Base-by-base conservation (phyloP, 2,329 filamentous ascomycete genomes). In the Pyrenophora teres region DNA sequence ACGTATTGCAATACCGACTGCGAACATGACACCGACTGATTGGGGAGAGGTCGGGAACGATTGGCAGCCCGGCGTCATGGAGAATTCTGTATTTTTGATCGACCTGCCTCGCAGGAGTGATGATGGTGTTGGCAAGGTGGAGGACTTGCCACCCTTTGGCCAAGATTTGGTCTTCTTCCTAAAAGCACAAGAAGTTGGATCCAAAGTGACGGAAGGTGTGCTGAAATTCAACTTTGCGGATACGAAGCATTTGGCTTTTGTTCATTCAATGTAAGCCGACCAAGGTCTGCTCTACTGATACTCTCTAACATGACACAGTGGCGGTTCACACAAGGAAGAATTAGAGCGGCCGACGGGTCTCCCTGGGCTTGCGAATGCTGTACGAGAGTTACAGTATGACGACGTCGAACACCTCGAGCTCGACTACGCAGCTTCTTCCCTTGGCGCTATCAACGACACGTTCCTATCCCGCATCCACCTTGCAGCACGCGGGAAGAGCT, bases 21-120 rank as follows among this genome's bases (percentile, higher is more conserved):
- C 92, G 1, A 99, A 99, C 64, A 77, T 97, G 41, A 86, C 89
- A 10, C 80, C 84, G 6, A 91, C 89, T 64, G 93, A 99, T 69
- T 97, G 94, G 92, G 93, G 92, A 8, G 90, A 95, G 70, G 55
- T 59, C 13, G 82, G 80, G 2, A 90, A 90, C 1, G 75, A 61
- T 19, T 70, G 66, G 67, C 69, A 71, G 43, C 60, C 66, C 16
- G 70, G 64, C 3, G 60, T 71, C 6, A 59, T 69, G 62, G 68
- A 73, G 50, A 71, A 74, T 46, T 87, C 87, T 63, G 85, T 92
- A 6, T 97, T 96, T 69, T 69, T 97, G n/a, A 92, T 99, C 59
- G 94, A 99, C 69, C 82, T 97, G 7, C 93, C 94, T 5, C 80
- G 83, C 35, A 72, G 84, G 19, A 2, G 52, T 44, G 56, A 72